Evolutionary conservation across 148 eudicot genomes (phyloP), one percentile per base, ranked within the genome.

Genomic region (Chenopodium suecicum): DNA sequence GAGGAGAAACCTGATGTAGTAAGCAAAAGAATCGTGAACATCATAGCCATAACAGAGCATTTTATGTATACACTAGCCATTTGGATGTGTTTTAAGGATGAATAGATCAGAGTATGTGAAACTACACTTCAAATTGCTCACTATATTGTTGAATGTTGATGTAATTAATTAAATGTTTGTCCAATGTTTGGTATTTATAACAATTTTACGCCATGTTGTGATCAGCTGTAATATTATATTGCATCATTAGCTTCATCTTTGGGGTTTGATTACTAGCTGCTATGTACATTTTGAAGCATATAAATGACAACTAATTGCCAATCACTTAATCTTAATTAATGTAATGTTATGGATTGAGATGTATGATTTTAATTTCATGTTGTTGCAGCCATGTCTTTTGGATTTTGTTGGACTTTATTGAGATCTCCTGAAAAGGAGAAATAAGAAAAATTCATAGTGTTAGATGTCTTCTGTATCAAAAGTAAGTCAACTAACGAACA

Each of bases 1-100:
- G 58, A 25, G 3, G 17, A 4, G 23, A 37, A 76, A 76, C 79
- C 79, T 76, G 79, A 76, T 58, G 32, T 47, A 37, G 67, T 48
- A 41, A 76, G 54, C 41, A 76, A 60, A 34, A 76, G 29, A 76
- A 60, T 12, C 32, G 52, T 22, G 19, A 62, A 25, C 31, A 60
- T 22, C 31, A 11, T 17, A 22, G 10, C 14, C 19, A 60, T 37
- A 67, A 63, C 79, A 8, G 29, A 76, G 7, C 17, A 76, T 29
- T 76, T 76, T 29, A 60, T 34, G 31, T 23, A 11, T 60, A 4
- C 56, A 20, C 66, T 62, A 10, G 66, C 66, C 25, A 62, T 62
- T 62, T 62, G 62, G 62, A 56, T 17, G 62, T 12, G 20, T 56
- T 56, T 52, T 56, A 19, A 56, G 62, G 60, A 13, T 54, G 60